Base-by-base conservation (phyloP, 768 basidiomycete species). In the Mycena metata region DNA sequence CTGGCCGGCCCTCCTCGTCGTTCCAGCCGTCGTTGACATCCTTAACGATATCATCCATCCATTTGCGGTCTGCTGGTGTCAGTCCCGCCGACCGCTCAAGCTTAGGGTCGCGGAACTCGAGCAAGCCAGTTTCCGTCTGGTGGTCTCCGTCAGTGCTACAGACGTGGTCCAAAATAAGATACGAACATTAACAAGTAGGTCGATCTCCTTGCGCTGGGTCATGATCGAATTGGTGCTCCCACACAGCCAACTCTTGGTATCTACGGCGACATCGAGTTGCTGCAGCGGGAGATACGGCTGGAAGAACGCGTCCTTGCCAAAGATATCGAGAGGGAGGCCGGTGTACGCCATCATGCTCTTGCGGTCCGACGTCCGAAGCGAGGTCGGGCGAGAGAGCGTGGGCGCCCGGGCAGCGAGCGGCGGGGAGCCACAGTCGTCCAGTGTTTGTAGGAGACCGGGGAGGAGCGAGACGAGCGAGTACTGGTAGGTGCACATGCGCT, bases 221-320 rank as follows among this genome's bases (percentile, higher is more conserved):
- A 99, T 92, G 72, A 99, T 98, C 17, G 91, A 88, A 77, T 99
- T 99, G 6, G 97, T 99, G 71, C 94, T 95, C n/a, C 94, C 94
- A 73, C 94, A 95, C 23, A 99, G 84, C 92, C 94, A 99, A 71
- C 91, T 91, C 42, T 86, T 83, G 9, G 93, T 92, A 35, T 91
- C 89, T 74, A 87, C 90, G 35, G 98, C 80, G 80, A 95, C 89
- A 69, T 98, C 96, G 8, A 98, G 83, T 79, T 99, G 96, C 78
- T 99, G 98, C 2, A 99, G 79, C 0, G 98, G 97, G 15, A 99
- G 83, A 77, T 99, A 99, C 2, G 98, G 98, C 77, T 99, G 98
- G 82, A 99, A 99, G 82, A 99, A 96, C 5, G 96, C 88, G 72
- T 96, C 94, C 91, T 92, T 92, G 63, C 96, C 96, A 60, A 97